Evolutionary conservation across 169 alveolate genomes (phyloP).

Genomic region (Cyclospora cayetanensis): DNA sequence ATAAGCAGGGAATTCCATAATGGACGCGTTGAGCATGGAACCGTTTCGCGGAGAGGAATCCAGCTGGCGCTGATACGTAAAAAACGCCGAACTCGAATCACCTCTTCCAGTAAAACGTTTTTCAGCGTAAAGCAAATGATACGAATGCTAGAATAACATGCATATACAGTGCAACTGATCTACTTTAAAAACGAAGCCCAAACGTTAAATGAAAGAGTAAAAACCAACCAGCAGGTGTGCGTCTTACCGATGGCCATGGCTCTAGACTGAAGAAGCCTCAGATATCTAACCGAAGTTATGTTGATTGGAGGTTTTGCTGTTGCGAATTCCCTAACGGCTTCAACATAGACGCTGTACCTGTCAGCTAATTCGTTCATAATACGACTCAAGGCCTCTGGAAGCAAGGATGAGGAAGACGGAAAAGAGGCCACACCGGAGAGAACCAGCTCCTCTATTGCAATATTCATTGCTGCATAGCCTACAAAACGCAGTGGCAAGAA

Average conservation of each 20-base stretch:
- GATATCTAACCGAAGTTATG: neutral
- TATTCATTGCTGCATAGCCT: neutral
- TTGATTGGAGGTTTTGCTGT: neutral
- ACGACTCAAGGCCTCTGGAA: neutral
- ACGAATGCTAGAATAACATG: too few species aligned
- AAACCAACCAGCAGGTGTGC: neutral
- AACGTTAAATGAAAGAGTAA: neutral
- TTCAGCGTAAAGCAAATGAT: too few species aligned
- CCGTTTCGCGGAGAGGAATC: too few species aligned
- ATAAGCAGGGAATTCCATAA: too few species aligned
- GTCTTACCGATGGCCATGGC: neutral
- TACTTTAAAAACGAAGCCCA: too few species aligned
- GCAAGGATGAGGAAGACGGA: neutral
- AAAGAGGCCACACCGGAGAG: too few species aligned
- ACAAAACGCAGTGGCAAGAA: too few species aligned
- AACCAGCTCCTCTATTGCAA: neutral
- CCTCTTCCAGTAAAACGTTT: too few species aligned
- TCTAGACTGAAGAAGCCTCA: neutral
- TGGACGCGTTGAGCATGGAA: too few species aligned
- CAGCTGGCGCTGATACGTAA: too few species aligned
- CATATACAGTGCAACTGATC: too few species aligned
- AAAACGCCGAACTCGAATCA: too few species aligned
- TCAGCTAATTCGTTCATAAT: neutral
- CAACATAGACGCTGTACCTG: neutral
- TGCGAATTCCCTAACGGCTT: neutral